Base-by-base conservation (phyloP, 202 grass and related monocot species). In the Zizania palustris region DNA sequence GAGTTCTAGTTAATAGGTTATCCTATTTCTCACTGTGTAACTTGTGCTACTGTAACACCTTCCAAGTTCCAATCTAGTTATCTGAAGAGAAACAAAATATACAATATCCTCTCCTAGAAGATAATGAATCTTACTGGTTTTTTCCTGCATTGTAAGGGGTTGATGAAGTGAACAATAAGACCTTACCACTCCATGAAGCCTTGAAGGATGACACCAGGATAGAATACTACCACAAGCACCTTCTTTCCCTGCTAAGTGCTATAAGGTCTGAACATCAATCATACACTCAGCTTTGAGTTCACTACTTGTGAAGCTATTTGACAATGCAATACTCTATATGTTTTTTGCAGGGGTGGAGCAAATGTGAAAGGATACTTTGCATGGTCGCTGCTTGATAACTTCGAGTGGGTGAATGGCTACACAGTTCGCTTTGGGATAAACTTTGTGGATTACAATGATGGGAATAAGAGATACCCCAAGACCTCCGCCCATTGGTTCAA, bases 291-390 rank as follows among this genome's bases (percentile, higher is more conserved):
- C 9, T 37, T 2, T 65, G 6, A 70, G n/a, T n/a, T n/a, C n/a
- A n/a, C n/a, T n/a, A n/a, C n/a, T n/a, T n/a, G n/a, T n/a, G n/a
- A n/a, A 0, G 15, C 5, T 35, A 43, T 2, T 11, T 65, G 16
- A 65, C 11, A 22, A 5, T 18, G 44, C 7, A 12, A 11, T 44
- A 3, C 22, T 37, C 0, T 12, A 51, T 56, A 46, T 72, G 6
- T 9, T 6, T 74, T 20, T 20, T 33, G 45, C 71, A 91, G 83
- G 56, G 84, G 85, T 19, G 88, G 92, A 3, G 86, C 76, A 4
- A 82, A 95, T 36, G 86, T 95, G 72, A 95, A 82, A 62, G 92
- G 92, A 8, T 91, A 95, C 75, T 95, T 95, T 15, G 88, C 92
- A 5, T 95, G 92, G 88, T 91, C 88, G 0, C 19, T 95, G 39